Evolutionary conservation across 1,139 yeast species (phyloP).

Genomic region (Hemisphaericaspora xylofermentans): DNA sequence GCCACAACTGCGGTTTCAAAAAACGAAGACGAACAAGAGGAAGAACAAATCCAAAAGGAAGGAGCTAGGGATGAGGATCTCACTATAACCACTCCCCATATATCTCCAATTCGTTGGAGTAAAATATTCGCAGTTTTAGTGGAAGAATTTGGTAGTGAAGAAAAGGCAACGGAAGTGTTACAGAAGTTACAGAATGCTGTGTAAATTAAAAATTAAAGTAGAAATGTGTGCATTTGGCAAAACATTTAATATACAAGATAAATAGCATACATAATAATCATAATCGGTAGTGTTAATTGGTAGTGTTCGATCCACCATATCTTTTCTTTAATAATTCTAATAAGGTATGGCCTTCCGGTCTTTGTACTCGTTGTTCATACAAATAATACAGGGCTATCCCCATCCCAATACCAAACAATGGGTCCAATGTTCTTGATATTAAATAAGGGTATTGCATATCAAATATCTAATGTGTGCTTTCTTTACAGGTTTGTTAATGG

Average conservation of each 20-base stretch:
- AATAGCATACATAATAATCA: too few relatives aligned
- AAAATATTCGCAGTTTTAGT: slow-evolving; percentile 29
- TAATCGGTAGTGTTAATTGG: too few relatives aligned
- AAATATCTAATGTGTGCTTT: too few relatives aligned
- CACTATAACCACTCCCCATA: background rate
- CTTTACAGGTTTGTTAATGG: too few relatives aligned
- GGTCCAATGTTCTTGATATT: slow-evolving; percentile 48
- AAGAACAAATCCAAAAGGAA: background rate
- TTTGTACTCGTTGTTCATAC: slow-evolving; percentile 54
- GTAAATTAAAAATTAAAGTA: background rate
- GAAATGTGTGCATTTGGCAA: background rate
- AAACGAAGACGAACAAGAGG: slow-evolving; percentile 9
- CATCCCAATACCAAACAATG: slow-evolving; percentile 55
- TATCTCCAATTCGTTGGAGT: slow-evolving; percentile 30
- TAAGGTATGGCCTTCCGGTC: slow-evolving; percentile 57
- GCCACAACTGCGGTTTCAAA: slow-evolving; percentile 14
- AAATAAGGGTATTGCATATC: slow-evolving; percentile 41
- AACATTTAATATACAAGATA: background rate
- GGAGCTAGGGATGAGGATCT: background rate
- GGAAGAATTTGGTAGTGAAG: slow-evolving; percentile 28
- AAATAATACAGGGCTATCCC: slow-evolving; percentile 62
- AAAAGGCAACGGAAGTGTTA: slow-evolving; percentile 18
- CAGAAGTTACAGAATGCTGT: slow-evolving; percentile 2
- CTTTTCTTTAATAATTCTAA: slow-evolving; percentile 40
- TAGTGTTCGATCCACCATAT: slow-evolving; percentile 10